Evolutionary conservation across 2,329 filamentous ascomycete genomes (phyloP), one percentile per base, ranked within the genome.

Genomic region (Aspergillus pseudoterreus): DNA sequence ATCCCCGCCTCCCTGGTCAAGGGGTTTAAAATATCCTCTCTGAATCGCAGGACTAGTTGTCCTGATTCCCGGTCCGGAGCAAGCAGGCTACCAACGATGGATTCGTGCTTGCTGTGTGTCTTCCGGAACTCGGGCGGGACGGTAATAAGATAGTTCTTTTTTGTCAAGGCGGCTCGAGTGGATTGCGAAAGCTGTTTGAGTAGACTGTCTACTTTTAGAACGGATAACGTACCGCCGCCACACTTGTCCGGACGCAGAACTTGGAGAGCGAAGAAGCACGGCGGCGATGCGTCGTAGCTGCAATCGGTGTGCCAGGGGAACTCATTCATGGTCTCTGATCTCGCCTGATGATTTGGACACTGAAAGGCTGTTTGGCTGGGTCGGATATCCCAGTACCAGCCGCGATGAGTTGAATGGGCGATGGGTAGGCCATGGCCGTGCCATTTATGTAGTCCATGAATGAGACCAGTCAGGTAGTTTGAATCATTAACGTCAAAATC

Each of bases 261-360:
- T 14, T 76, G 73, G 0, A 76, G 64, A 0, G 72, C 74, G 43
- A 76, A 75, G 43, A 66, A 75, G 3, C 68, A 50, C 2, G 74
- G 73, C 1, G 70, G 62, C 0, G 56, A 53, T 1, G 64, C 47
- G 44, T 76, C 74, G 43, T 76, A 76, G 54, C 71, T 74, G 57
- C 74, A 75, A 44, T 76, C 73, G 0, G 71, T 76, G 43, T 76
- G 74, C 74, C 74, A 76, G 0, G 73, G 68, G 24, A 76, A 76
- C 1, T 71, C 59, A 0, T 67, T 53, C 70, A 73, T 75, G 0
- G 74, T 76, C 52, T 76, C 73, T 0, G 70, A 73, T 0, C 72
- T 62, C 0, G 73, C 74, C 15, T 67, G 70, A 22, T 70, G 63
- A 15, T 59, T 55, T 14, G 50, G 57, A 35, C n/a, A 63, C 61